Conservation (phyloP, 2,329 filamentous ascomycete genomes). For the Tolypocladium cylindrosporum region DNA sequence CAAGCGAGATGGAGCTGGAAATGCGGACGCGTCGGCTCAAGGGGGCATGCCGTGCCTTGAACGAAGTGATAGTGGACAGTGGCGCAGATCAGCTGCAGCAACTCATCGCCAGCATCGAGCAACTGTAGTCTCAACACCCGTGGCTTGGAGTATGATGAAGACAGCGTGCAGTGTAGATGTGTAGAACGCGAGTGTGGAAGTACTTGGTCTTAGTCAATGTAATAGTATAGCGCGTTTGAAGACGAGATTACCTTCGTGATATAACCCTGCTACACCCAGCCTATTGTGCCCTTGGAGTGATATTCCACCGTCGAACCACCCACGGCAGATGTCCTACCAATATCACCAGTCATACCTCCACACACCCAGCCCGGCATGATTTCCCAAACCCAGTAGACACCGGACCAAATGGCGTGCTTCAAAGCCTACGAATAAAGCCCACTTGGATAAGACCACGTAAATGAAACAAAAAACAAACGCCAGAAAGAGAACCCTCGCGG, state of each 20-base stretch:
- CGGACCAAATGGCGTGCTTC: not conserved
- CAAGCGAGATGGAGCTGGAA: constrained; percentile 66
- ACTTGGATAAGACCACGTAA: not conserved
- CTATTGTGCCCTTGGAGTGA: not conserved
- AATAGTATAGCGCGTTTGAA: not conserved
- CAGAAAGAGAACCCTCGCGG: not conserved
- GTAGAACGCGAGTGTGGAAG: not conserved
- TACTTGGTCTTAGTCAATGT: not conserved
- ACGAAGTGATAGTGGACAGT: constrained; percentile 26
- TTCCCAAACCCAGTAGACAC: not conserved
- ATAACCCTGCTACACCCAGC: not conserved
- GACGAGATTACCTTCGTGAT: not conserved
- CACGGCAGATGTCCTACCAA: not conserved
- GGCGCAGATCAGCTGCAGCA: constrained; percentile 37
- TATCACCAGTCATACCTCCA: not conserved
- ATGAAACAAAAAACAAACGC: not conserved
- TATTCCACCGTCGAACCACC: not conserved
- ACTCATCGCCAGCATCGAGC: constrained; percentile 46
- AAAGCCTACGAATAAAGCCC: not conserved
- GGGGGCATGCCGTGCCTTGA: constrained; percentile 33
- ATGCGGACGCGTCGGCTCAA: constrained; percentile 53
- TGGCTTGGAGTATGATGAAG: not conserved
- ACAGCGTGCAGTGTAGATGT: not conserved
- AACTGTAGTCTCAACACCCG: constrained; percentile 33
- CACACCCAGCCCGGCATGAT: not conserved